These are phyloP conservation scores for Beta macrorhiza DNA, from an alignment of 179 eudicot genomes.

Conservation along the genomic window DNA sequence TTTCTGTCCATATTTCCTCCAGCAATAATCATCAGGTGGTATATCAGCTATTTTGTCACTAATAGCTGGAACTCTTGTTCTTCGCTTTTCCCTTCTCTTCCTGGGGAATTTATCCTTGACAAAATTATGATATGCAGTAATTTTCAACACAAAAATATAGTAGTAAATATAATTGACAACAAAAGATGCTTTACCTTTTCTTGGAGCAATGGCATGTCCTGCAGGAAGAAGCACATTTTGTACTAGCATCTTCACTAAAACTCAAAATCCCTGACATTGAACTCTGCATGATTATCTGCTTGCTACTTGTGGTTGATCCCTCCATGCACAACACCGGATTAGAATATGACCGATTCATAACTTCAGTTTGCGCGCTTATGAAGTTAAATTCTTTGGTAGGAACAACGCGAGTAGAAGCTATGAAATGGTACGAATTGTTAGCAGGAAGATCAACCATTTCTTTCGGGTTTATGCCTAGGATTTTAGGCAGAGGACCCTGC, in stretches of 20 bases:
- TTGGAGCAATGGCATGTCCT: constrained; percentile 40
- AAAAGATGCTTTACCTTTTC: constrained; percentile 27
- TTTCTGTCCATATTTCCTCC: constrained; percentile 45
- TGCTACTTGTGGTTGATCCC: constrained; percentile 31
- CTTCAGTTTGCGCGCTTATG: constrained; percentile 10
- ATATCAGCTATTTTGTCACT: constrained; percentile 44
- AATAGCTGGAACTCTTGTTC: constrained; percentile 33
- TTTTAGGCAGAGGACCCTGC: constrained; percentile 32
- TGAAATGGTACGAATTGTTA: constrained; percentile 1
- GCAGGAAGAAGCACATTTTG: constrained; percentile 29
- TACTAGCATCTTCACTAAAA: constrained; percentile 33
- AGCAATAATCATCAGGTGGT: constrained; percentile 38
- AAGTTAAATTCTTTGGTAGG: constrained; percentile 27
- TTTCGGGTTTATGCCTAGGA: constrained; percentile 22
- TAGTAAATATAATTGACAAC: neutral
- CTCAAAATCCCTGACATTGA: constrained; percentile 38
- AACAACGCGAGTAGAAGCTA: constrained; percentile 11
- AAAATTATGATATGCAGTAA: neutral
- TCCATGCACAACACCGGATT: constrained; percentile 30
- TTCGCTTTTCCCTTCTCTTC: constrained; percentile 31
- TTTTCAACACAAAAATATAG: neutral
- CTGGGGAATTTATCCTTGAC: constrained; percentile 8
- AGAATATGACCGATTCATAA: constrained; percentile 15
- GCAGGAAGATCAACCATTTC: constrained; percentile 29
- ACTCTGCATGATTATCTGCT: constrained; percentile 31